phyloP scores from a whole-genome alignment of 257 asterid genomes.

The Ballota nigra region DNA sequence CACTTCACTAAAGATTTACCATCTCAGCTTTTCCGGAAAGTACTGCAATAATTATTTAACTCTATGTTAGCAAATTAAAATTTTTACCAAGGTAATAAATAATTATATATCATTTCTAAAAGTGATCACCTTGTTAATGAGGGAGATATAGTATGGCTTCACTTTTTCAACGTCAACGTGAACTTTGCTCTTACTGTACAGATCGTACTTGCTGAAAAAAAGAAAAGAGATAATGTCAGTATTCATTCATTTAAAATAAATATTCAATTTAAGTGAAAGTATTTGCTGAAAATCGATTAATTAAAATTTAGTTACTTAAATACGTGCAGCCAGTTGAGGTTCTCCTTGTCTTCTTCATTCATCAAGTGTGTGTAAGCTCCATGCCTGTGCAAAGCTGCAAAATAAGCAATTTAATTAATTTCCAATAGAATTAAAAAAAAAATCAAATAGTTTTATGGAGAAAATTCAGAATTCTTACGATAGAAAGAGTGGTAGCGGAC shows the following conservation, averaged over 20 bases:
- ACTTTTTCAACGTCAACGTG: conserved; percentile 35
- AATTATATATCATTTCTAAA: not conserved
- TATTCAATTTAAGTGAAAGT: not conserved
- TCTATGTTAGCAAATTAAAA: not conserved
- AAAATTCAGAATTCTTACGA: conserved; percentile 26
- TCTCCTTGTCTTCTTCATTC: conserved; percentile 51
- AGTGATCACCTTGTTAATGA: conserved; percentile 54
- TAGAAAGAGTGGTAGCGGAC: conserved; percentile 62
- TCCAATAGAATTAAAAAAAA: no score
- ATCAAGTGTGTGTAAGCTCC: conserved; percentile 53
- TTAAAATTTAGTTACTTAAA: conserved; percentile 34
- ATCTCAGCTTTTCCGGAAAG: conserved; percentile 62
- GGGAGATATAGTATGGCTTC: conserved; percentile 68
- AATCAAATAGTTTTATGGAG: not conserved
- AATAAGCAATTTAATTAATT: not conserved
- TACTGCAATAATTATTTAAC: conserved; percentile 42
- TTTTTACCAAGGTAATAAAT: not conserved
- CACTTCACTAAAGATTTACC: conserved; percentile 33
- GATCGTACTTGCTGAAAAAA: conserved; percentile 42
- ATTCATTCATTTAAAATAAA: not conserved
- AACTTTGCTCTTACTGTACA: conserved; percentile 52
- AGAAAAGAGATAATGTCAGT: not conserved
- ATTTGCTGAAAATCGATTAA: no score
- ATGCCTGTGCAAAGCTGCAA: conserved; percentile 41
- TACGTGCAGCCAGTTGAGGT: conserved; percentile 46